Evolutionary conservation across 176 grass and related monocot species (phyloP).

Genomic region (Thinopyrum elongatum): DNA sequence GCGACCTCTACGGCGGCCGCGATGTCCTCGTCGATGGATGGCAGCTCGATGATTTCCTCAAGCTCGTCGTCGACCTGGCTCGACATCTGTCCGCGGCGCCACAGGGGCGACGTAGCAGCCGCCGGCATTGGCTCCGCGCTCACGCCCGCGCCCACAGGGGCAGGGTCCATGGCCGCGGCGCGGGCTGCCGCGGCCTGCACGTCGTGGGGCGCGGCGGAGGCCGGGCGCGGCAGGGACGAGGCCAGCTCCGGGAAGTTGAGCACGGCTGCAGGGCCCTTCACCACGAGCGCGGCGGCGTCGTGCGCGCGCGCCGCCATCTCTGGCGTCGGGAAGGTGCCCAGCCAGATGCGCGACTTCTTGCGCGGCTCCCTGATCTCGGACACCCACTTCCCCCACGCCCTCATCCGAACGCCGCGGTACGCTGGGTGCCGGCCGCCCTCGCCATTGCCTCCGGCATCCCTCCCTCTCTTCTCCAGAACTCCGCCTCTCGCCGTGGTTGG

Average conservation of each 20-base stretch:
- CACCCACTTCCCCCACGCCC: constrained; percentile 92
- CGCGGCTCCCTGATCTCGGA: constrained; percentile 90
- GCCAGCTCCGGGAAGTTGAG: constrained; percentile 78
- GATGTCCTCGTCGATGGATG: constrained; percentile 38
- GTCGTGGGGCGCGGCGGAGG: constrained; percentile 52
- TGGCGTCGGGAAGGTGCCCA: constrained; percentile 74
- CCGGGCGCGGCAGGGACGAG: constrained; percentile 49
- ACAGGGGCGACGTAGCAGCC: not conserved
- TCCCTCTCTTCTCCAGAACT: not conserved
- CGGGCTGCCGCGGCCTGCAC: constrained; percentile 61
- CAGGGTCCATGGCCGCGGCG: constrained; percentile 57
- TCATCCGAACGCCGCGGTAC: constrained; percentile 84
- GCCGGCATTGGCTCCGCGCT: not conserved
- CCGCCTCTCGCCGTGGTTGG: too few species aligned
- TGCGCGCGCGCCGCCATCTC: constrained; percentile 93
- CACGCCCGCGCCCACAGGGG: too few species aligned
- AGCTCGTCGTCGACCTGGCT: constrained; percentile 39
- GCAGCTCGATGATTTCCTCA: constrained; percentile 66
- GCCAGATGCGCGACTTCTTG: constrained; percentile 96
- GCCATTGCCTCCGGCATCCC: not conserved
- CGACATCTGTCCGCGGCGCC: not conserved
- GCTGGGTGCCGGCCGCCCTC: constrained; percentile 18
- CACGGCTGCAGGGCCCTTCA: constrained; percentile 59
- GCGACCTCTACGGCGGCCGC: not conserved
- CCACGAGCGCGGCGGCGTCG: constrained; percentile 67